Conservation (phyloP, 345 rosid genomes). For the Nephelium lappaceum region DNA sequence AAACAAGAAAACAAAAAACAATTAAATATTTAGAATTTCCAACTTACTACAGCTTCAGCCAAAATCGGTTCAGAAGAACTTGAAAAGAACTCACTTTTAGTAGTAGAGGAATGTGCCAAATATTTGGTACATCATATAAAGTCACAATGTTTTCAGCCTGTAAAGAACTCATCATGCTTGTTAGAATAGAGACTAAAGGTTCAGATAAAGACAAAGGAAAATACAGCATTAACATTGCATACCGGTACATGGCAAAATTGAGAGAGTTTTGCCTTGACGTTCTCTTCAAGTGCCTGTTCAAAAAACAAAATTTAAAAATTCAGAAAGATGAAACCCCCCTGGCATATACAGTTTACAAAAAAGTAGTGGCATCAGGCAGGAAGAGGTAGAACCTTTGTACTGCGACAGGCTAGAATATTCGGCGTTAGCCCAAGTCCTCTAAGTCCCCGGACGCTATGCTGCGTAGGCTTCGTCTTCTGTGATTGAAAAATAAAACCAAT, state of each 20-base stretch:
- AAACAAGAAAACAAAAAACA: constrained; percentile 13
- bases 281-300: constrained; percentile 82
- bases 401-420: constrained; percentile 93
- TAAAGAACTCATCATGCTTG: constrained; percentile 18
- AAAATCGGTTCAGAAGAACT: background rate
- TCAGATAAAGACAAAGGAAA: background rate
- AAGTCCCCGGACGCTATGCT: constrained; percentile 90
- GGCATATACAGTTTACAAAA: background rate
- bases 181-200: background rate
- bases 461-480: constrained; percentile 99
- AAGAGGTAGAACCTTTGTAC: constrained; percentile 62
- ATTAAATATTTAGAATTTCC: constrained; percentile 9
- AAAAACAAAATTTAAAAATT: constrained; percentile 23
- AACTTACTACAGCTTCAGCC: background rate
- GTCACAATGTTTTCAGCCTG: constrained; percentile 85
- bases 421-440: constrained; percentile 93
- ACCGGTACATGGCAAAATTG: constrained; percentile 98
- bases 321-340: constrained; percentile 13
- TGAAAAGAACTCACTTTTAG: constrained; percentile 55
- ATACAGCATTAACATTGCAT: constrained; percentile 22
- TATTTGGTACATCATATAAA: constrained; percentile 85
- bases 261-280: constrained; percentile 78
- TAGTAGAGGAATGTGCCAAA: constrained; percentile 93
- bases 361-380: background rate
- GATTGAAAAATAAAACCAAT: background rate